phyloP scores from a whole-genome alignment of 2,329 filamentous ascomycete species.

The Hymenoscyphus infarciens region DNA sequence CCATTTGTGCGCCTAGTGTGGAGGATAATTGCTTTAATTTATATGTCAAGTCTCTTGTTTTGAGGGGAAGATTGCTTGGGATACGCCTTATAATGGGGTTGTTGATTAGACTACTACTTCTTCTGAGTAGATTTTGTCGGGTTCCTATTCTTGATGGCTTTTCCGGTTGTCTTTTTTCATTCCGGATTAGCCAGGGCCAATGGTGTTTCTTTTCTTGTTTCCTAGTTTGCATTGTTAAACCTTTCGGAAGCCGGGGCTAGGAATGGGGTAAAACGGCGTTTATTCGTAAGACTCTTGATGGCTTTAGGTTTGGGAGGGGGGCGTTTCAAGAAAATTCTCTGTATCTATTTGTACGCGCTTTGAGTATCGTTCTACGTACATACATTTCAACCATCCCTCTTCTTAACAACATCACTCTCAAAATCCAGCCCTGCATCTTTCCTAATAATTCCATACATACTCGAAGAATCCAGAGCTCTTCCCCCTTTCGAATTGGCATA shows the following conservation, averaged over 20 bases:
- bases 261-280: no score
- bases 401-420: conserved; percentile 38
- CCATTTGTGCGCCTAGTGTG: not conserved
- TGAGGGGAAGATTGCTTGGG: not conserved
- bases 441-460: conserved; percentile 48
- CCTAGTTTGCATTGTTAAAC: no score
- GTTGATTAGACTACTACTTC: not conserved
- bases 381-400: conserved; percentile 10
- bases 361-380: no score
- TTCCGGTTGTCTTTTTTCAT: not conserved
- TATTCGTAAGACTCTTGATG: no score
- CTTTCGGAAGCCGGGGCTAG: no score
- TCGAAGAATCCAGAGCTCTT: conserved; percentile 46
- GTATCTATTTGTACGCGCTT: no score
- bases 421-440: conserved; percentile 43
- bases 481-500: conserved; percentile 36
- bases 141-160: not conserved
- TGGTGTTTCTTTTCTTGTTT: no score
- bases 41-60: not conserved
- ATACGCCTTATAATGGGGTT: not conserved
- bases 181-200: no score
- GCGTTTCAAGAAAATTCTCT: no score
- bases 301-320: no score
- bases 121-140: no score
- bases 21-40: not conserved